These are phyloP conservation scores for Melampsora medusae DNA, from an alignment of 1,284 basidiomycete genomes.

Conservation along the genomic window DNA sequence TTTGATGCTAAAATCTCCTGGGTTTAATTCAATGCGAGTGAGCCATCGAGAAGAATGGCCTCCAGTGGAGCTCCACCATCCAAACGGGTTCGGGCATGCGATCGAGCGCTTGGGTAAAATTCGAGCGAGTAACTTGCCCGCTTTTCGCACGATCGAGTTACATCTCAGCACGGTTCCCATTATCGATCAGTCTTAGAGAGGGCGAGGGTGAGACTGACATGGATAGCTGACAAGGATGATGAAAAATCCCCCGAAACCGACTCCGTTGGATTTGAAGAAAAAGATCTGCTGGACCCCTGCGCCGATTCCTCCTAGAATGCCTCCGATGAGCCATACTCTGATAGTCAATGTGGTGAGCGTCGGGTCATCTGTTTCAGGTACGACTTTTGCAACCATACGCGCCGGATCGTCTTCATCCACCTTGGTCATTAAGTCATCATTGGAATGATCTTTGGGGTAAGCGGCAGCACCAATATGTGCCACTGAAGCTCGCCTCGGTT, in stretches of 20 bases:
- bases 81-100: constrained; percentile 18
- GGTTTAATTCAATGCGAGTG: constrained; percentile 55
- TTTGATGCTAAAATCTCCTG: constrained; percentile 59
- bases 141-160: not conserved
- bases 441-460: not conserved
- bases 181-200: too few species aligned
- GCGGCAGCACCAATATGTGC: not conserved
- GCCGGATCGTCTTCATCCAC: constrained; percentile 19
- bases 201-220: constrained; percentile 3
- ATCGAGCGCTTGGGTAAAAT: constrained; percentile 20
- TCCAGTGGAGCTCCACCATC: constrained; percentile 10
- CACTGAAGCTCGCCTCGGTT: not conserved
- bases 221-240: constrained; percentile 23
- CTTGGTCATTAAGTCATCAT: not conserved
- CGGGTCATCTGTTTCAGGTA: constrained; percentile 61
- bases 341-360: constrained; percentile 60
- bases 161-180: not conserved
- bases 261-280: constrained; percentile 38
- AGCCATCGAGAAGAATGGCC: constrained; percentile 17
- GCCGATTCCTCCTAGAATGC: constrained; percentile 60
- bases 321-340: constrained; percentile 60
- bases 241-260: constrained; percentile 18
- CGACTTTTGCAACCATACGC: constrained; percentile 46
- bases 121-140: constrained; percentile 23
- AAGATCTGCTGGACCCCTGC: constrained; percentile 58